phyloP scores from a whole-genome alignment of 331 rosid species.

The Acacia concinna region DNA sequence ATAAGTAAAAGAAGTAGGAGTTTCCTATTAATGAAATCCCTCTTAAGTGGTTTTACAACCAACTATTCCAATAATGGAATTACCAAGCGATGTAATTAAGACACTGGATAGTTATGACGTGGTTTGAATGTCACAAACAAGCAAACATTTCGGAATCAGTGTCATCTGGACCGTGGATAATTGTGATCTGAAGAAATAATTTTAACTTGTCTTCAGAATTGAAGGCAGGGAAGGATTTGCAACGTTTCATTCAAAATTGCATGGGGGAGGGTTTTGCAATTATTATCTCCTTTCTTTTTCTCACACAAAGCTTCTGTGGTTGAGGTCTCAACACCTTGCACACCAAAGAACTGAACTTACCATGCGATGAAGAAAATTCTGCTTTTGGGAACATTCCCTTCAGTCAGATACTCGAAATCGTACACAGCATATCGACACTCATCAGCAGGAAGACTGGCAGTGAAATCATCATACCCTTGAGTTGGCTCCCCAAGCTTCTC shows the following conservation, averaged over 20 bases:
- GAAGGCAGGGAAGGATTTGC: not conserved
- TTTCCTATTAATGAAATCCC: not conserved
- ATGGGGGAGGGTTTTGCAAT: not conserved
- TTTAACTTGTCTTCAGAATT: not conserved
- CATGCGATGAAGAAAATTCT: conserved; percentile 68
- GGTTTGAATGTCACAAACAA: not conserved
- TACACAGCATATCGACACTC: conserved; percentile 72
- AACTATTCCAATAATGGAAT: not conserved
- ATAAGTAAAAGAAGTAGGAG: not conserved
- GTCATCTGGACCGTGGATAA: not conserved
- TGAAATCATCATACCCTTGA: conserved; percentile 53
- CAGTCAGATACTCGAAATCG: conserved; percentile 63
- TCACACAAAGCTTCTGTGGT: not conserved
- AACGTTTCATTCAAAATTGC: not conserved
- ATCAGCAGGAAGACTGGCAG: conserved; percentile 62
- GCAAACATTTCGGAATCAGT: not conserved
- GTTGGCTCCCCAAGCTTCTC: conserved; percentile 64
- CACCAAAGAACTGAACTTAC: conserved; percentile 29
- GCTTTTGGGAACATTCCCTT: conserved; percentile 65
- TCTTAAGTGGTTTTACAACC: not conserved
- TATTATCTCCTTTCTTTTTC: not conserved
- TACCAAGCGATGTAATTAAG: not conserved
- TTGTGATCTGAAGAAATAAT: not conserved
- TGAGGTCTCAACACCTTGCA: not conserved
- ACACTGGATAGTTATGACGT: not conserved